These are phyloP conservation scores for Rhododendron griersonianum DNA, from an alignment of 148 eudicot species.

Conservation along the genomic window DNA sequence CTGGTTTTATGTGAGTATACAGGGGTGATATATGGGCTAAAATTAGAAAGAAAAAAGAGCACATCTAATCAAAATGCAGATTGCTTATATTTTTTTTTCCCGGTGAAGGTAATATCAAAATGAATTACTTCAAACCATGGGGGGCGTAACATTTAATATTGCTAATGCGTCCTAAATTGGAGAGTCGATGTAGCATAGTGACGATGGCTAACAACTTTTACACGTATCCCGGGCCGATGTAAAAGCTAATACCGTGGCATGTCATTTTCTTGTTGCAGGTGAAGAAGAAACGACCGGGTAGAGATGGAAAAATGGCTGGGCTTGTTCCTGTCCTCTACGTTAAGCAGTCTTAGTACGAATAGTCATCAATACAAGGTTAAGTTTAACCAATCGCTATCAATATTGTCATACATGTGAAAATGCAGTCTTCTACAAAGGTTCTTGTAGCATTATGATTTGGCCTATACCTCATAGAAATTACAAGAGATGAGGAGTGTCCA, in stretches of 20 bases:
- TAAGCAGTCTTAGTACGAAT: constrained; percentile 50
- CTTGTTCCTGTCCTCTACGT: constrained; percentile 90
- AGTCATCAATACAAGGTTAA: neutral
- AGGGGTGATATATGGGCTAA: neutral
- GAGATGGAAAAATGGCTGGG: constrained; percentile 91
- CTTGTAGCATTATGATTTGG: neutral
- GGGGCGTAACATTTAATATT: neutral
- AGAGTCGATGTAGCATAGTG: neutral
- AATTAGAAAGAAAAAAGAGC: neutral
- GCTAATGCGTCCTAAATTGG: neutral
- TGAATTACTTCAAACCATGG: neutral
- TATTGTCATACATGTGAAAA: neutral
- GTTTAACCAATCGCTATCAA: neutral
- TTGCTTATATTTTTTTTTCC: no score
- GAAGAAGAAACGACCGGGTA: constrained; percentile 86
- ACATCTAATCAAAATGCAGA: neutral
- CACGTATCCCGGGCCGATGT: neutral
- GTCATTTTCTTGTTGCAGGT: constrained; percentile 42
- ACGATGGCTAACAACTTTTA: neutral
- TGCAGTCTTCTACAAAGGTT: neutral
- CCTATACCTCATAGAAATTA: no score
- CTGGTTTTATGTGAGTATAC: constrained; percentile 94
- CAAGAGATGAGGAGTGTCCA: neutral
- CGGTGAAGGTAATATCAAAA: no score
- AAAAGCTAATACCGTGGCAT: neutral